phyloP scores from a whole-genome alignment of 2,329 filamentous ascomycete genomes.

The Biscogniauxia sp. region DNA sequence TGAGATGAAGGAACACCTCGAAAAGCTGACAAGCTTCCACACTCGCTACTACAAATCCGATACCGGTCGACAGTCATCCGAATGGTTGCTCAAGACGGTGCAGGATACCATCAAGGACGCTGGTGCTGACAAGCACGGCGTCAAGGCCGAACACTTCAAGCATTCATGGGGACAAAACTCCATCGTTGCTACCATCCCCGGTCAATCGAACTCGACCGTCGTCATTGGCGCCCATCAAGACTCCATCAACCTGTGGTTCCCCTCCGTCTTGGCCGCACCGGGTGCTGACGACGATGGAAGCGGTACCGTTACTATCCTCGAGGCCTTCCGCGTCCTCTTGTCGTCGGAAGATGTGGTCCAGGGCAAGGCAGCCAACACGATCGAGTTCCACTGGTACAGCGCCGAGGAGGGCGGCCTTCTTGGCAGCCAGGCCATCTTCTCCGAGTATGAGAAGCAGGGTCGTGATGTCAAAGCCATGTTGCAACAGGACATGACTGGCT shows the following conservation, averaged over 20 bases:
- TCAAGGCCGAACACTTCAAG: slow-evolving; percentile 69
- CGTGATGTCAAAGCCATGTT: slow-evolving; percentile 92
- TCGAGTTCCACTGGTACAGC: slow-evolving; percentile 94
- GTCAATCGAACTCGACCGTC: slow-evolving; percentile 77
- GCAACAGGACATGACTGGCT: slow-evolving; percentile 98
- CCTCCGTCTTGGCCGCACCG: slow-evolving; percentile 77
- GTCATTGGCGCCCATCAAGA: slow-evolving; percentile 93
- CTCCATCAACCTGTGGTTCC: slow-evolving; percentile 89
- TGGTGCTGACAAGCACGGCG: slow-evolving; percentile 64
- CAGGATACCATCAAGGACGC: slow-evolving; percentile 67
- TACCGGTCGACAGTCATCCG: slow-evolving; percentile 78
- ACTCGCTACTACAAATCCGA: slow-evolving; percentile 80
- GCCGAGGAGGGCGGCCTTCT: slow-evolving; percentile 71
- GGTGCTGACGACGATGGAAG: slow-evolving; percentile 96
- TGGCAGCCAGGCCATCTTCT: slow-evolving; percentile 81
- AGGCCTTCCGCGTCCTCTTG: slow-evolving; percentile 80
- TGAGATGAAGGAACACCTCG: slow-evolving; percentile 74
- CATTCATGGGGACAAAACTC: slow-evolving; percentile 89
- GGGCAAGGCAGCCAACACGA: slow-evolving; percentile 75
- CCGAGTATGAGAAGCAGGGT: slow-evolving; percentile 68
- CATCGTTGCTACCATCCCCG: slow-evolving; percentile 88
- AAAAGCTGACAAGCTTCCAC: slow-evolving; percentile 75
- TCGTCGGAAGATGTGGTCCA: slow-evolving; percentile 66
- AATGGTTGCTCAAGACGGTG: slow-evolving; percentile 80
- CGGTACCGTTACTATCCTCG: slow-evolving; percentile 90